Evolutionary conservation across 1,139 yeast species (phyloP).

Genomic region (Wickerhamomyces sp.): DNA sequence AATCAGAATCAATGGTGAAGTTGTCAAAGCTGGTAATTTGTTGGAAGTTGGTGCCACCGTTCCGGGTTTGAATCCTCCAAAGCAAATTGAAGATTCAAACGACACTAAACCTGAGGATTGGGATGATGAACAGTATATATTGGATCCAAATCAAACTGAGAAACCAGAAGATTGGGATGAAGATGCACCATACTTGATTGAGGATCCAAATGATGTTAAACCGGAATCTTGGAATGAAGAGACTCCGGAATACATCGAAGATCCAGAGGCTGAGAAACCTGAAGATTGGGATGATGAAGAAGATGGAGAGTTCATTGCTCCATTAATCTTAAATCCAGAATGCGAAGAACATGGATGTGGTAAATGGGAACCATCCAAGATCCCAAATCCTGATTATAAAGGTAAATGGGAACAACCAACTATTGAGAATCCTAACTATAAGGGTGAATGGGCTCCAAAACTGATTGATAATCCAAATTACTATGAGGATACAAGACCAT

Average conservation of each 20-base stretch:
- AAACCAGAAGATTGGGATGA: slow-evolving; percentile 87
- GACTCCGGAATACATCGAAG: slow-evolving; percentile 50
- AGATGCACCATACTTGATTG: slow-evolving; percentile 50
- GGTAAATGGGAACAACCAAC: slow-evolving; percentile 76
- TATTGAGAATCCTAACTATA: slow-evolving; percentile 67
- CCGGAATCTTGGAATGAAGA: slow-evolving; percentile 82
- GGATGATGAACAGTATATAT: slow-evolving; percentile 64
- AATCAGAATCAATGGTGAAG: slow-evolving; percentile 76
- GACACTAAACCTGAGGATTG: slow-evolving; percentile 73
- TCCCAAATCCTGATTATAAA: slow-evolving; percentile 63
- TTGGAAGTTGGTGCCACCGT: slow-evolving; percentile 46
- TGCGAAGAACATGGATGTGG: slow-evolving; percentile 79
- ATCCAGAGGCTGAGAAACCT: slow-evolving; percentile 63
- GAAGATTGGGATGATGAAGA: slow-evolving; percentile 83
- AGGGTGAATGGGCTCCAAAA: slow-evolving; percentile 77
- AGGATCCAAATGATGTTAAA: slow-evolving; percentile 59
- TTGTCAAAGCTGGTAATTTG: slow-evolving; percentile 64
- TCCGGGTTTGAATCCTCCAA: slow-evolving; percentile 65
- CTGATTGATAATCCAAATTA: slow-evolving; percentile 64
- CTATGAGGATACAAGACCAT: slow-evolving; percentile 54
- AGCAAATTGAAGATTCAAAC: slow-evolving; percentile 52
- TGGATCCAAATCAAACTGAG: slow-evolving; percentile 55
- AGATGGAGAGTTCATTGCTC: slow-evolving; percentile 81
- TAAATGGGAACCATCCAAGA: slow-evolving; percentile 56
- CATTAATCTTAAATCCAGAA: slow-evolving; percentile 63